phyloP scores from a whole-genome alignment of 1,139 yeast genomes.

The Scheffersomyces segobiensis region DNA sequence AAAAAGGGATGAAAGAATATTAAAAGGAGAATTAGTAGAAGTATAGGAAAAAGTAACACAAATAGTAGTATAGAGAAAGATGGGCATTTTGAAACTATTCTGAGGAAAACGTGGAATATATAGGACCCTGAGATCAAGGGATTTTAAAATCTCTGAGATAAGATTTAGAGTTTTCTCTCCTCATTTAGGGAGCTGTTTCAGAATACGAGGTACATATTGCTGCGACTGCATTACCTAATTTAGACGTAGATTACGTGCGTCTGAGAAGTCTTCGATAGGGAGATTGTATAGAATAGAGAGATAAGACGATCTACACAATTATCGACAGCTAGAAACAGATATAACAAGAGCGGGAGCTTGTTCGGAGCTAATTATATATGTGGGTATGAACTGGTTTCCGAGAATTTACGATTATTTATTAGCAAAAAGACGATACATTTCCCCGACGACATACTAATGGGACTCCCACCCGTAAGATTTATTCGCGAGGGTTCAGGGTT shows the following conservation, averaged over 20 bases:
- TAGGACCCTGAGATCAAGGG: neutral
- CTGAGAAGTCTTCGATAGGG: neutral
- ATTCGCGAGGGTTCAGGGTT: neutral
- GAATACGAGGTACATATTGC: neutral
- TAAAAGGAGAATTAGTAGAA: neutral
- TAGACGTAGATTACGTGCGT: neutral
- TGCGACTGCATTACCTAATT: neutral
- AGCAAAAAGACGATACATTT: neutral
- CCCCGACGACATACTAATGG: neutral
- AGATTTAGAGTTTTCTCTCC: neutral
- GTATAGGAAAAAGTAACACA: neutral
- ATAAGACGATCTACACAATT: neutral
- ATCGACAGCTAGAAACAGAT: neutral
- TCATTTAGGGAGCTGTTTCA: neutral
- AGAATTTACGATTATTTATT: neutral
- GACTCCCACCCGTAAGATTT: neutral
- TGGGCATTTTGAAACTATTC: neutral
- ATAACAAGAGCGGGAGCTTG: too few relatives aligned
- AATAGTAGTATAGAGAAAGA: neutral
- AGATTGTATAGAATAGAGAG: neutral
- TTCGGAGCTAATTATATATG: too few relatives aligned
- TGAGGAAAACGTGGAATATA: neutral
- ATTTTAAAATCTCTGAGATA: neutral
- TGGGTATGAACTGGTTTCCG: neutral
- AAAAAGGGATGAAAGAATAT: neutral